Base-by-base conservation (phyloP, 768 basidiomycete genomes). In the Hypholoma sublateritium region DNA sequence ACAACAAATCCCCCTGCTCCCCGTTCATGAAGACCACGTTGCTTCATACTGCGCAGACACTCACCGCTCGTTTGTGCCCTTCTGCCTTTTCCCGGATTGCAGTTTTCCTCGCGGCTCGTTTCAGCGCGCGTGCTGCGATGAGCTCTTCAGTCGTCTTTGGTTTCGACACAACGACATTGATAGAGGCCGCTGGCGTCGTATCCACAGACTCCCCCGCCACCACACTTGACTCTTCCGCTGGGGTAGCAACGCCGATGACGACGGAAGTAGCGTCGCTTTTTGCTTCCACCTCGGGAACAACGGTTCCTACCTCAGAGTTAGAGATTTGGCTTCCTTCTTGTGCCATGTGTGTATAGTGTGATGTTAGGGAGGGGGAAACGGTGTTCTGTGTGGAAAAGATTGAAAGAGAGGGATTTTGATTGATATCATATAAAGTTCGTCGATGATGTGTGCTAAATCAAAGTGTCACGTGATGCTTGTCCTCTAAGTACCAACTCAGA, bases 1-100 rank as follows among this genome's bases (percentile, higher is more conserved):
- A 65, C 8, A 73, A 52, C n/a, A 64, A 64, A 50, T 76, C 73
- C 35, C 71, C 76, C 76, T 77, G 21, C 36, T 37, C n/a, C 24
- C 36, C 4, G 17, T 50, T 12, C 16, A 17, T 17, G 32, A 5
- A 16, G 16, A 25, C 49, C 22, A 55, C 37, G 42, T 19, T 14
- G 3, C 13, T 3, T 37, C 39, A 4, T 16, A 45, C 21, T 8
- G 41, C 4, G 45, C 7, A 3, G 14, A 17, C 3, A 62, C 60
- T 60, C 41, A 69, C 68, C 54, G 60, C 59, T 45, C 50, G 49
- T 45, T 62, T 65, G 25, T 60, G 57, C 6, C 58, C 63, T 41
- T 67, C 64, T 36, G 68, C 68, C 34, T 62, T 56, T 51, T 62
- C 59, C 11, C 58, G 56, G 4, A 58, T 45, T 7, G 59, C 64